Percentiles rank a stretch among this genome's conserved stretches.
These are phyloP conservation scores for Mycosarcoma mackinlayi DNA, from an alignment of 1,284 basidiomycete genomes.

Conservation along the genomic window DNA sequence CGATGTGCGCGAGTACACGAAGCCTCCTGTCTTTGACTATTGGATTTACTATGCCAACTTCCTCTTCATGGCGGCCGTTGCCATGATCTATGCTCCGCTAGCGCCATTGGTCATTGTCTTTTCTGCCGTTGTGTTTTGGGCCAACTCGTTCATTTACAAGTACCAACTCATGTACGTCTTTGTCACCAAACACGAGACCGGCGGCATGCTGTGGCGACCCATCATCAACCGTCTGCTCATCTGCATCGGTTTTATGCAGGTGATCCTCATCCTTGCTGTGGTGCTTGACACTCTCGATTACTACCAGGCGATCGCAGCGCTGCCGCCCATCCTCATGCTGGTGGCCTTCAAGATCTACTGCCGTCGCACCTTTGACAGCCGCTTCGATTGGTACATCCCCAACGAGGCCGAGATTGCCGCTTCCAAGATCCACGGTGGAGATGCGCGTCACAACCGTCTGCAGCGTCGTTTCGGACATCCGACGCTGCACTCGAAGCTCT, in stretches of 20 bases:
- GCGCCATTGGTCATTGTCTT: constrained; percentile 63
- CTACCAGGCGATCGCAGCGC: constrained; percentile 56
- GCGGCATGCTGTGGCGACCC: constrained; percentile 66
- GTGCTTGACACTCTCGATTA: constrained; percentile 52
- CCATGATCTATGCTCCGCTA: constrained; percentile 62
- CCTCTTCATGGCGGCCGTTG: constrained; percentile 63
- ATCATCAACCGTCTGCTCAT: constrained; percentile 64
- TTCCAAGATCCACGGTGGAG: constrained; percentile 53
- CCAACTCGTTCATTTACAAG: constrained; percentile 63
- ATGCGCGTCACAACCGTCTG: constrained; percentile 59
- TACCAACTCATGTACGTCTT: constrained; percentile 68
- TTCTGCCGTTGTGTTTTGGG: constrained; percentile 57
- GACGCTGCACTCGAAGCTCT: constrained; percentile 60
- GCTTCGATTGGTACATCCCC: constrained; percentile 66
- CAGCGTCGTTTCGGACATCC: constrained; percentile 67
- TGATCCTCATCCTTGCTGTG: constrained; percentile 60
- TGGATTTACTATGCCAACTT: constrained; percentile 78
- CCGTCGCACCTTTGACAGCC: constrained; percentile 54
- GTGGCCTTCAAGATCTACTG: constrained; percentile 64
- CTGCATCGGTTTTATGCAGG: constrained; percentile 66
- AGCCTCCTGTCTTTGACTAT: constrained; percentile 92
- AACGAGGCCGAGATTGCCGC: constrained; percentile 56
- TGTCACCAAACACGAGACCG: constrained; percentile 66
- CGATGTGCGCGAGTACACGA: constrained; percentile 94
- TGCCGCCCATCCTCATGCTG: constrained; percentile 62